A percentile compares a stretch with the other conserved stretches of the same genome.
Conservation (phyloP, 2,329 filamentous ascomycete species). For the Penicillium occitanis region DNA sequence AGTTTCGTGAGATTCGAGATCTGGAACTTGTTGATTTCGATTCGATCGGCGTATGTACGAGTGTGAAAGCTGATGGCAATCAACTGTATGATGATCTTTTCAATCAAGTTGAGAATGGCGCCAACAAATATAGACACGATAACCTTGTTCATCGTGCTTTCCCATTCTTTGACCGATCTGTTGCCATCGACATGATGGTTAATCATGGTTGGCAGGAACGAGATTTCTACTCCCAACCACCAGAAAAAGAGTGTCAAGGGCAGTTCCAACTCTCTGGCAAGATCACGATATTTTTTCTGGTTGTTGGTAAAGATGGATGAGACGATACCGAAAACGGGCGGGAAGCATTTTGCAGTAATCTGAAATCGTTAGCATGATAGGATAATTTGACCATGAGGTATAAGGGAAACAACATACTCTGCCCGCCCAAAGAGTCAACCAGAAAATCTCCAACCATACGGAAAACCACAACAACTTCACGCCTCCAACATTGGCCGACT, state of each 20-base stretch:
- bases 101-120: constrained; percentile 74
- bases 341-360: constrained; percentile 64
- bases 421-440: constrained; percentile 84
- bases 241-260: constrained; percentile 86
- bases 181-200: constrained; percentile 60
- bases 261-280: constrained; percentile 81
- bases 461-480: constrained; percentile 86
- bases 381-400: not conserved
- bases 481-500: constrained; percentile 66
- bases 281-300: constrained; percentile 88
- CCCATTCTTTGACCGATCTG: constrained; percentile 63
- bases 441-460: constrained; percentile 91
- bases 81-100: constrained; percentile 92
- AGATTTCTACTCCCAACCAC: constrained; percentile 83
- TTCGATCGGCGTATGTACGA: constrained; percentile 84
- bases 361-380: constrained; percentile 25
- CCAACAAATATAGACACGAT: constrained; percentile 82
- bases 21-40: constrained; percentile 89
- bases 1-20: constrained; percentile 68
- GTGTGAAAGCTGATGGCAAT: constrained; percentile 92
- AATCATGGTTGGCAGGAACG: constrained; percentile 79
- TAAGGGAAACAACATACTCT: constrained; percentile 44
- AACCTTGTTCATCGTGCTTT: constrained; percentile 77
- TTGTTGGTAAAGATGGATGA: constrained; percentile 81
- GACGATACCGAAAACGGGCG: constrained; percentile 60